A percentile compares a stretch with the other conserved stretches of the same genome.
Conservation (phyloP, 2,329 filamentous ascomycete species). For the Pseudocercospora macadamiae region DNA sequence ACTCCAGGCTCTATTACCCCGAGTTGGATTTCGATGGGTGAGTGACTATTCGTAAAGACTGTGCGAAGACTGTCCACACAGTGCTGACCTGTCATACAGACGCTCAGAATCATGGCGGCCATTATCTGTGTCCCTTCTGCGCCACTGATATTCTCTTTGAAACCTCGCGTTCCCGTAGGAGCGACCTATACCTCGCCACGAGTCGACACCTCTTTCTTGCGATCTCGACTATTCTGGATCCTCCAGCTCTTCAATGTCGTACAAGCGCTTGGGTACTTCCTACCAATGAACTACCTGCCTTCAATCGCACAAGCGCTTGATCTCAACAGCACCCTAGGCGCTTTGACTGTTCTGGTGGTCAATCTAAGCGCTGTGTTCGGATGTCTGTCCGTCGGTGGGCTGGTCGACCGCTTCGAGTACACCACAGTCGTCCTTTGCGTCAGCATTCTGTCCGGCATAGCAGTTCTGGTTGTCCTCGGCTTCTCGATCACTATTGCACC, state of each 20-base stretch:
- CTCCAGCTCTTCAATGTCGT: conserved; percentile 48
- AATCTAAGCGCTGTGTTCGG: conserved; percentile 45
- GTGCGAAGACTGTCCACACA: background rate
- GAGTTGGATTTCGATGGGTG: conserved; percentile 43
- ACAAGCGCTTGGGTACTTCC: conserved; percentile 48
- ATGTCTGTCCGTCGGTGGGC: conserved; percentile 42
- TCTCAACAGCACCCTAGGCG: conserved; percentile 39
- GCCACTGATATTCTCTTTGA: conserved; percentile 28
- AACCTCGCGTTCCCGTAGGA: conserved; percentile 32
- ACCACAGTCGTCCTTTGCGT: conserved; percentile 43
- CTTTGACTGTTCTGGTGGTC: conserved; percentile 44
- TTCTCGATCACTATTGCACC: conserved; percentile 46
- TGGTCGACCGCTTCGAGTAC: conserved; percentile 46
- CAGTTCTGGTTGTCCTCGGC: conserved; percentile 51
- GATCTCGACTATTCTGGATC: conserved; percentile 43
- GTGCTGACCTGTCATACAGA: conserved; percentile 16
- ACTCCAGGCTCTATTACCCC: conserved; percentile 47
- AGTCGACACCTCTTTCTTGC: conserved; percentile 43
- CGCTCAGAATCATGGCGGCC: conserved; percentile 20
- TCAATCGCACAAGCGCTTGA: conserved; percentile 44
- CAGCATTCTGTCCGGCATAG: conserved; percentile 39
- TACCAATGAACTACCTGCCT: conserved; percentile 49
- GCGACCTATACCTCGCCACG: conserved; percentile 32
- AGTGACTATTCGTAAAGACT: background rate
- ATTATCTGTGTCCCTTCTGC: conserved; percentile 20